phyloP scores from a whole-genome alignment of 176 grass and related monocot genomes.

The Oryza brachyantha region DNA sequence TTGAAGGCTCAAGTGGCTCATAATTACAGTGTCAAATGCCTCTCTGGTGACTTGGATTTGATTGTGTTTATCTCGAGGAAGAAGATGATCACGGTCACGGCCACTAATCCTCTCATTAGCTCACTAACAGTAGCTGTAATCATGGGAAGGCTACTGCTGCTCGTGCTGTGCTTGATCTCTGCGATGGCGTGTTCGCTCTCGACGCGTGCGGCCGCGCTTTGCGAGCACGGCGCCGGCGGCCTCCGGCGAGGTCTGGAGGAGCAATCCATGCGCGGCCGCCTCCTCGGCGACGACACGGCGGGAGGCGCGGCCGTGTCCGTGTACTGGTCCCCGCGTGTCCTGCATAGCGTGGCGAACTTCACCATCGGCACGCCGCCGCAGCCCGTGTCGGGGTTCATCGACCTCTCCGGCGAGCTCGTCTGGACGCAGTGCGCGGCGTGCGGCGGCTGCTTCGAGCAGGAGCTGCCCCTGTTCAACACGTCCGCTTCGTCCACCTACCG shows the following conservation, averaged over 20 bases:
- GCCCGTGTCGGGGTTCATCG: background rate
- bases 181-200: background rate
- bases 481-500: background rate
- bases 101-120: no score
- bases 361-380: background rate
- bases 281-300: background rate
- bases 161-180: background rate
- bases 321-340: background rate
- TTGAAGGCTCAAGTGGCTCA: no score
- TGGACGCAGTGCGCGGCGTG: background rate
- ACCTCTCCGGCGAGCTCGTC: background rate
- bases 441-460: background rate
- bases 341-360: background rate
- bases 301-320: background rate
- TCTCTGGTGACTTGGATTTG: no score
- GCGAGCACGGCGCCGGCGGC: no score
- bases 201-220: background rate
- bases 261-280: background rate
- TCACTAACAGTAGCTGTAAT: background rate
- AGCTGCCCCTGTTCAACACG: background rate
- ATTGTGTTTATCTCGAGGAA: no score
- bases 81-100: no score
- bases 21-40: no score
- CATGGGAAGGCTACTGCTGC: background rate
- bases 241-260: background rate